A percentile compares a stretch with the other conserved stretches of the same genome.
phyloP scores from a whole-genome alignment of 2,329 filamentous ascomycete species.

The Bimuria novae-zelandiae region DNA sequence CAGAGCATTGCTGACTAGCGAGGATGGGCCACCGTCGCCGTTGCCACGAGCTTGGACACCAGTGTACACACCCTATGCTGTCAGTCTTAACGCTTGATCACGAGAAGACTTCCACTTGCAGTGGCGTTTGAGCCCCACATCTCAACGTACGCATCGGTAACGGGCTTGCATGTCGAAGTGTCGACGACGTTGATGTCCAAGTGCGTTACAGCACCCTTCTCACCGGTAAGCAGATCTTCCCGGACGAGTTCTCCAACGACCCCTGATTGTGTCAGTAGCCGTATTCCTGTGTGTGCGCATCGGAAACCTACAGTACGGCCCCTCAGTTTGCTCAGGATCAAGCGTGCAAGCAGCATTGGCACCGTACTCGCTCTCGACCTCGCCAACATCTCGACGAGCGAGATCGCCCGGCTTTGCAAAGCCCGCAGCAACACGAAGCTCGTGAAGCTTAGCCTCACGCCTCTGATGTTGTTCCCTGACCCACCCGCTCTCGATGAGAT shows the following conservation, averaged over 20 bases:
- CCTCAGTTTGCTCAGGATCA: slow-evolving; percentile 39
- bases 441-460: slow-evolving; percentile 44
- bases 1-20: slow-evolving; percentile 46
- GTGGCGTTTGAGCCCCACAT: slow-evolving; percentile 51
- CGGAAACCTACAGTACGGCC: slow-evolving; percentile 37
- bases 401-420: slow-evolving; percentile 37
- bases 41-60: slow-evolving; percentile 49
- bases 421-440: slow-evolving; percentile 44
- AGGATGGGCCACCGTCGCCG: slow-evolving; percentile 34
- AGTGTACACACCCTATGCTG: slow-evolving; percentile 52
- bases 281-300: background rate
- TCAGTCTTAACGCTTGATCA: slow-evolving; percentile 6
- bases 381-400: slow-evolving; percentile 32
- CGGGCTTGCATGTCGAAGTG: slow-evolving; percentile 57
- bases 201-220: slow-evolving; percentile 56
- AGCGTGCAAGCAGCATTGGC: slow-evolving; percentile 38
- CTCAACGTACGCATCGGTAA: slow-evolving; percentile 56
- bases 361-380: slow-evolving; percentile 34
- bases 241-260: slow-evolving; percentile 59
- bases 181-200: slow-evolving; percentile 61
- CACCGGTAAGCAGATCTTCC: slow-evolving; percentile 53
- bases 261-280: slow-evolving; percentile 20
- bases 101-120: slow-evolving; percentile 14
- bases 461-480: slow-evolving; percentile 43
- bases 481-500: slow-evolving; percentile 38